A percentile compares a stretch with the other conserved stretches of the same genome.
These are phyloP conservation scores for Ophioceras dolichostomum DNA, from an alignment of 2,329 filamentous ascomycete genomes.

Conservation along the genomic window DNA sequence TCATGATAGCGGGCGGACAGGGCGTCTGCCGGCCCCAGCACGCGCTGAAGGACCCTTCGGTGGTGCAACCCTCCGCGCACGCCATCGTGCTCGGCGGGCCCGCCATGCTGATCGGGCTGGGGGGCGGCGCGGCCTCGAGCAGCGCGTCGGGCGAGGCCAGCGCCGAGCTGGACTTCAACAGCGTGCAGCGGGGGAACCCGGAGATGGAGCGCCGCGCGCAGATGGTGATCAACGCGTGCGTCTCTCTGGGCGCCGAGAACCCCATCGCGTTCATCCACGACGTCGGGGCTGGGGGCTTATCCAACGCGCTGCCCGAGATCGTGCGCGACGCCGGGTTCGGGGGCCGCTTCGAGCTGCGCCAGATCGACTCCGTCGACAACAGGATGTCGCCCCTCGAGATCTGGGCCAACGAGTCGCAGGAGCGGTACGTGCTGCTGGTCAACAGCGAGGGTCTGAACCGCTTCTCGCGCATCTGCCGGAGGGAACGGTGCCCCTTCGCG, in stretches of 20 bases:
- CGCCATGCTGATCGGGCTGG: conserved; percentile 94
- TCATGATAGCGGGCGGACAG: conserved; percentile 94
- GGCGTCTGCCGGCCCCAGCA: conserved; percentile 86
- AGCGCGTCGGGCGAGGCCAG: conserved; percentile 79
- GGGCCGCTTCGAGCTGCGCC: conserved; percentile 85
- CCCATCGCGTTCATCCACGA: conserved; percentile 97
- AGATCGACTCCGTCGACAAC: conserved; percentile 79
- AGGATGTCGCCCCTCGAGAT: conserved; percentile 95
- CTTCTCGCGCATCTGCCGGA: conserved; percentile 57
- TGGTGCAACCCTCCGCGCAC: conserved; percentile 79
- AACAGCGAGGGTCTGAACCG: conserved; percentile 68
- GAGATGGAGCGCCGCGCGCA: conserved; percentile 93
- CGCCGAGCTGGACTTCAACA: conserved; percentile 90
- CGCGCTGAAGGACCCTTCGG: conserved; percentile 68
- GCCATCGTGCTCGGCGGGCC: conserved; percentile 89
- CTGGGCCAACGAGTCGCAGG: conserved; percentile 95
- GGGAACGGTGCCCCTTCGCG: conserved; percentile 87
- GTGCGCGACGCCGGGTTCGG: conserved; percentile 88
- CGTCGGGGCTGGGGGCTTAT: conserved; percentile 78
- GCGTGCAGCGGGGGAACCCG: conserved; percentile 92
- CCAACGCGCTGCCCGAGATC: conserved; percentile 70
- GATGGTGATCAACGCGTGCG: conserved; percentile 95
- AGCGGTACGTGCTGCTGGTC: conserved; percentile 87
- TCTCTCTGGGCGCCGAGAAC: conserved; percentile 69
- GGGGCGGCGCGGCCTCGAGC: conserved; percentile 89